Conservation (phyloP, 75 land plant genomes). For the Pinus taeda region DNA sequence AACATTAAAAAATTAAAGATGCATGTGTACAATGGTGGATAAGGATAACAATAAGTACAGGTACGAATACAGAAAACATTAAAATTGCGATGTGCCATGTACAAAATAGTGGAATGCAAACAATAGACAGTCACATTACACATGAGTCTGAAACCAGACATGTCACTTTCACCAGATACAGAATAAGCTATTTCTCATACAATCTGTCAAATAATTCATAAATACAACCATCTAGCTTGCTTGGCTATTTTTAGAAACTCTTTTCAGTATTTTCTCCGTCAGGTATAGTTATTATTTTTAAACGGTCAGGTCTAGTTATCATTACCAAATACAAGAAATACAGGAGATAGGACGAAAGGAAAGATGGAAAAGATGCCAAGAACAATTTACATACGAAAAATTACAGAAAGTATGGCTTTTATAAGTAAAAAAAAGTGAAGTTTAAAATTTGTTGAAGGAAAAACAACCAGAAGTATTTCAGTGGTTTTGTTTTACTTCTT, state of each 20-base stretch:
- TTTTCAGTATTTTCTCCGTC: no score
- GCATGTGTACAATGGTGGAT: neutral
- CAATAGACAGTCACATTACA: neutral
- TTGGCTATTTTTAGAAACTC: neutral
- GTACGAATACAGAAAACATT: neutral
- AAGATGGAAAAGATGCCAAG: no score
- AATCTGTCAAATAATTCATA: neutral
- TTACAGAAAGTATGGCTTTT: no score
- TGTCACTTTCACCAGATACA: neutral
- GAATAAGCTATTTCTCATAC: neutral
- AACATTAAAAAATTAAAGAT: neutral
- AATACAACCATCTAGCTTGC: neutral
- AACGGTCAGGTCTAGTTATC: no score
- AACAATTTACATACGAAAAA: no score
- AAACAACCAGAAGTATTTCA: no score
- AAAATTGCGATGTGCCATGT: neutral
- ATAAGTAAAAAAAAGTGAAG: no score
- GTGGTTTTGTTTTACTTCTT: no score
- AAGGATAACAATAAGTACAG: neutral
- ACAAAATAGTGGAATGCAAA: neutral
- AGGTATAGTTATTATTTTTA: no score
- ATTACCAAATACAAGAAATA: no score
- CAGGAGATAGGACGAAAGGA: no score
- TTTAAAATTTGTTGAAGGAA: no score
- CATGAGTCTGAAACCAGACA: neutral